Percentiles rank a stretch among this genome's conserved stretches.
These are phyloP conservation scores for Galerina marginata DNA, from an alignment of 768 basidiomycete genomes.

Conservation along the genomic window DNA sequence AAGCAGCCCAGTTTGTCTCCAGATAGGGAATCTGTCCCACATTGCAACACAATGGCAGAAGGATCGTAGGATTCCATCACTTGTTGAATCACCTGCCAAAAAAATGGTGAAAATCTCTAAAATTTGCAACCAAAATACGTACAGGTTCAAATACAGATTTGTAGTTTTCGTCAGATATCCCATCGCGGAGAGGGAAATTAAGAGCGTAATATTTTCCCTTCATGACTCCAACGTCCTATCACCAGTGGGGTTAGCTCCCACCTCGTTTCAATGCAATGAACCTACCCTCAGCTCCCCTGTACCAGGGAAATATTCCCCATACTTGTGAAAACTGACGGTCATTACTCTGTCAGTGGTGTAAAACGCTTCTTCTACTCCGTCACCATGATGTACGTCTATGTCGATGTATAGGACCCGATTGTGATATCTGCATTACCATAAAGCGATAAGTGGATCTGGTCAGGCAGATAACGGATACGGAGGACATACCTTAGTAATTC, in stretches of 20 bases:
- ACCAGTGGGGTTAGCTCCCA: conserved; percentile 11
- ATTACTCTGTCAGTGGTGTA: conserved; percentile 99
- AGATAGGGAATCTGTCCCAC: conserved; percentile 95
- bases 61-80: conserved; percentile 97
- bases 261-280: background rate
- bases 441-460: background rate
- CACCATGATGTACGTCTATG: conserved; percentile 98
- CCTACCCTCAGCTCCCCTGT: conserved; percentile 92
- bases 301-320: conserved; percentile 98
- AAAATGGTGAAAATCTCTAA: background rate
- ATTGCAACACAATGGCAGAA: conserved; percentile 94
- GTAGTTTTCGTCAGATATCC: conserved; percentile 94
- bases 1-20: conserved; percentile 96
- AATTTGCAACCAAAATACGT: conserved; percentile 30
- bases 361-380: conserved; percentile 99
- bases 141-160: conserved; percentile 96
- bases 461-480: background rate
- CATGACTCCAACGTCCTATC: conserved; percentile 87
- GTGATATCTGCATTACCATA: conserved; percentile 70
- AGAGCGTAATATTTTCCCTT: conserved; percentile 95
- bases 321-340: conserved; percentile 98
- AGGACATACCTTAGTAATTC: conserved; percentile 78
- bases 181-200: conserved; percentile 95
- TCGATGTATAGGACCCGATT: conserved; percentile 96
- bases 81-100: conserved; percentile 79